Evolutionary conservation across 352 stramenopile genomes (phyloP), one percentile per base, ranked within the genome.

Genomic region (Pythium monospermum): DNA sequence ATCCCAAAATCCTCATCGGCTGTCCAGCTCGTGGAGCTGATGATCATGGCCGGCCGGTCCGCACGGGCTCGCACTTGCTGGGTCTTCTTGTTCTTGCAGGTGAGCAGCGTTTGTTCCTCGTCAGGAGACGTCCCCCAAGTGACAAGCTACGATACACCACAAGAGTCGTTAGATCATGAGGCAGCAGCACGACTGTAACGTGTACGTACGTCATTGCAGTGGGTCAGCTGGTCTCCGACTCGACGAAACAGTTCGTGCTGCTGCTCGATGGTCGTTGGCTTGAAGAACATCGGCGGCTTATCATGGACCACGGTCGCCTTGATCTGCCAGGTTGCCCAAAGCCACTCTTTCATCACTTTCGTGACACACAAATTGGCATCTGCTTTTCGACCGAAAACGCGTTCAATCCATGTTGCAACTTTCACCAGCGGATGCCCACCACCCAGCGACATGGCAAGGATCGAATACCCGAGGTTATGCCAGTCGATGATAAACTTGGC

Each of bases 401-500:
- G 66, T 63, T 96, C 90, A 40, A 94, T 76, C 68, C 70, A 84
- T 44, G 69, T 83, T 21, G 87, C 80, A n/a, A 96, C 54, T 79
- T 92, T 87, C 28, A 94, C 83, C n/a, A 94, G 59, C 18, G 68
- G 60, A 46, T 95, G 77, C 26, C 44, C 53, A 26, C 52, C 55
- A 32, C 66, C 82, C 42, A 87, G 66, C 33, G 76, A 95, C 33
- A 87, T 66, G 33, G 70, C 79, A 36, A 99, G 85, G 69, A 99
- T 98, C 50, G 92, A 98, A 77, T 96, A 99, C 26, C 96, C 97
- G 30, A 99, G 67, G 75, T 99, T 99, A 71, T 99, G 97, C 97
- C 97, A 99, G 68, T 99, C 97, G 59, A 99, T 95, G 13, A 99
- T 79, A 44, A 99, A 94, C 46, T 84, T 85, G 25, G 95, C 85